Percentiles rank a stretch among this genome's conserved stretches.
phyloP scores from a whole-genome alignment of 2,329 filamentous ascomycete species.

The Calycina herbarum region DNA sequence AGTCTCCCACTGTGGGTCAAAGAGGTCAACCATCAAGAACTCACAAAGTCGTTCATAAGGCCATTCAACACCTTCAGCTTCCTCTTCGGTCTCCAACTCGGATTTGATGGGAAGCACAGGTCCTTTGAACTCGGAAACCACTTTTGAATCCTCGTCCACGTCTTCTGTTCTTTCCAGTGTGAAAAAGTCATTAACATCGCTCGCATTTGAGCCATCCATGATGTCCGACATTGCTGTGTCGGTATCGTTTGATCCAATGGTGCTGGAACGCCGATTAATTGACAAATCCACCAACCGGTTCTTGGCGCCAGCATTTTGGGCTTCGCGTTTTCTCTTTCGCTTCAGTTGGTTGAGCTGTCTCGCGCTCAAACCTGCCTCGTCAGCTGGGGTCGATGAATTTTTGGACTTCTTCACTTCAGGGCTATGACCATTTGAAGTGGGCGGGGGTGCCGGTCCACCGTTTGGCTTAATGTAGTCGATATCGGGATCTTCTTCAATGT shows the following conservation, averaged over 20 bases:
- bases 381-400: conserved; percentile 42
- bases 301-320: conserved; percentile 87
- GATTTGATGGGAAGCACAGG: conserved; percentile 78
- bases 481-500: conserved; percentile 78
- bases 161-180: conserved; percentile 76
- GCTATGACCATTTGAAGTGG: conserved; percentile 40
- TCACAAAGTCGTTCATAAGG: conserved; percentile 93
- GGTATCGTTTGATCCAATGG: conserved; percentile 21
- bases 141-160: conserved; percentile 84
- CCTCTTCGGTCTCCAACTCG: conserved; percentile 75
- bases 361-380: conserved; percentile 78
- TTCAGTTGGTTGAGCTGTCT: conserved; percentile 94
- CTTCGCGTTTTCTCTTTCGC: conserved; percentile 86
- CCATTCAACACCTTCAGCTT: conserved; percentile 82
- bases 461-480: conserved; percentile 51
- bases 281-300: conserved; percentile 87
- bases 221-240: conserved; percentile 52
- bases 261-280: conserved; percentile 47
- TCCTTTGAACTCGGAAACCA: conserved; percentile 95
- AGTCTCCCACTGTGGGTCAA: conserved; percentile 92
- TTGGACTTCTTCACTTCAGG: conserved; percentile 41
- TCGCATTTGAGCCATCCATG: conserved; percentile 58
- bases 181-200: conserved; percentile 80
- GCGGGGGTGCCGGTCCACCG: conserved; percentile 25
- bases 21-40: conserved; percentile 89